A percentile compares a stretch with the other conserved stretches of the same genome.
phyloP scores from a whole-genome alignment of 2,329 filamentous ascomycete species.

The Neodidymelliopsis sp. region DNA sequence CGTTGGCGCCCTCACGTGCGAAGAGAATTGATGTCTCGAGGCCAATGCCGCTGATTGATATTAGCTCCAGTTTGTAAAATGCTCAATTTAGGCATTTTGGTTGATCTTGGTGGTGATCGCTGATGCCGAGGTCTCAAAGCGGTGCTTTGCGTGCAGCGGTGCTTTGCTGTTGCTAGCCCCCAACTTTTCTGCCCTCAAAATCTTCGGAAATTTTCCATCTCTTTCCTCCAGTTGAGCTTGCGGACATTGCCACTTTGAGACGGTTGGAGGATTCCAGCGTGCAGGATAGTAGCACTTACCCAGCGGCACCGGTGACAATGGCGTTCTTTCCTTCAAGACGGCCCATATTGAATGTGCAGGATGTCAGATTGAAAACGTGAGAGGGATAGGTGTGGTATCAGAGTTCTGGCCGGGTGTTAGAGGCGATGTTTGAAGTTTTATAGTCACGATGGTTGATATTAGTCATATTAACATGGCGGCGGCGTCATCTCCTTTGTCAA shows the following conservation, averaged over 20 bases:
- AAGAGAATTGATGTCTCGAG: constrained; percentile 93
- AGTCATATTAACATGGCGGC: constrained; percentile 16
- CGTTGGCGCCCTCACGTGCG: constrained; percentile 82
- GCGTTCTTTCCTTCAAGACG: constrained; percentile 72
- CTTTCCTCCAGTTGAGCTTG: neutral
- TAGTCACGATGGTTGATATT: constrained; percentile 25
- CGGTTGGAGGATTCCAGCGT: neutral
- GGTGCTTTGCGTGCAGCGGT: neutral
- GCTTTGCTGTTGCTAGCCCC: neutral
- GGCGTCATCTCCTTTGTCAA: constrained; percentile 19
- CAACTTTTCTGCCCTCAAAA: neutral
- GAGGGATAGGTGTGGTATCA: constrained; percentile 10
- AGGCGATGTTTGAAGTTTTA: constrained; percentile 30
- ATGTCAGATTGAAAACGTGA: constrained; percentile 8
- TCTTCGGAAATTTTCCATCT: neutral
- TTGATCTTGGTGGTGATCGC: neutral
- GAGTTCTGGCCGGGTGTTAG: constrained; percentile 13
- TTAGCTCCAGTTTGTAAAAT: constrained; percentile 21
- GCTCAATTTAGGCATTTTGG: neutral
- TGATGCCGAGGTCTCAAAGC: constrained; percentile 3
- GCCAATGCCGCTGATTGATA: constrained; percentile 76
- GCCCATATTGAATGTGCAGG: constrained; percentile 47
- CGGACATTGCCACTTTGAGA: neutral
- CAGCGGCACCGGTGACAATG: constrained; percentile 84
- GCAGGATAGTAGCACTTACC: constrained; percentile 64